Evolutionary conservation across 805 yeast genomes (phyloP).

Genomic region (Spencermartinsiella europaea): DNA sequence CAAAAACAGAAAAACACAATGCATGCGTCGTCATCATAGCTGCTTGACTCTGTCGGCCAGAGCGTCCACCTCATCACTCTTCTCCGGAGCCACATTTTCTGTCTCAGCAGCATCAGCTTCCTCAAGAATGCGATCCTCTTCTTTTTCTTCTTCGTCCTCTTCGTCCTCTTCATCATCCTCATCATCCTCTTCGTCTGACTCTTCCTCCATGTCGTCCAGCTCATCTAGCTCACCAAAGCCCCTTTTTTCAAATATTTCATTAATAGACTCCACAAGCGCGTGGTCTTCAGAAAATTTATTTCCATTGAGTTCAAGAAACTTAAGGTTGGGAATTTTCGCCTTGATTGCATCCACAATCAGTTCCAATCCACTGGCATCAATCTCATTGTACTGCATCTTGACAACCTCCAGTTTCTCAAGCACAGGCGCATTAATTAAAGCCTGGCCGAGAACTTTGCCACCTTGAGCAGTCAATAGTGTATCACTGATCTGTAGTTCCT

Average conservation of each 20-base stretch:
- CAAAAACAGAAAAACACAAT: too few species aligned
- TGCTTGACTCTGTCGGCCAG: constrained; percentile 57
- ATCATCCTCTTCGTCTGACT: constrained; percentile 63
- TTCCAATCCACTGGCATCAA: constrained; percentile 60
- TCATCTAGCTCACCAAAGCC: constrained; percentile 86
- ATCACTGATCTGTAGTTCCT: constrained; percentile 83
- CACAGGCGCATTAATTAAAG: constrained; percentile 28
- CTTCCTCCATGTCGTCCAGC: constrained; percentile 89
- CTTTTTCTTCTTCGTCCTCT: constrained; percentile 54
- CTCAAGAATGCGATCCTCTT: constrained; percentile 44
- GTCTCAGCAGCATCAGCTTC: constrained; percentile 39
- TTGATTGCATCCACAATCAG: constrained; percentile 52
- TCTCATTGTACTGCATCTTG: constrained; percentile 84
- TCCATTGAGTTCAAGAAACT: constrained; percentile 81
- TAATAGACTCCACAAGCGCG: constrained; percentile 56
- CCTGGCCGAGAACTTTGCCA: constrained; percentile 47
- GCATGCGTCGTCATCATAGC: too few species aligned
- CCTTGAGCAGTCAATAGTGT: constrained; percentile 81
- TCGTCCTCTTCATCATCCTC: constrained; percentile 55
- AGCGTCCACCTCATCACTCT: constrained; percentile 47
- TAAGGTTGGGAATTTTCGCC: constrained; percentile 53
- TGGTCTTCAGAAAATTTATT: constrained; percentile 89
- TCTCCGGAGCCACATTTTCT: constrained; percentile 38
- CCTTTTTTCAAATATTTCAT: constrained; percentile 58
- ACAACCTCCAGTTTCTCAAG: constrained; percentile 48